phyloP scores from a whole-genome alignment of 169 alveolate genomes.

The Theileria annulata region DNA sequence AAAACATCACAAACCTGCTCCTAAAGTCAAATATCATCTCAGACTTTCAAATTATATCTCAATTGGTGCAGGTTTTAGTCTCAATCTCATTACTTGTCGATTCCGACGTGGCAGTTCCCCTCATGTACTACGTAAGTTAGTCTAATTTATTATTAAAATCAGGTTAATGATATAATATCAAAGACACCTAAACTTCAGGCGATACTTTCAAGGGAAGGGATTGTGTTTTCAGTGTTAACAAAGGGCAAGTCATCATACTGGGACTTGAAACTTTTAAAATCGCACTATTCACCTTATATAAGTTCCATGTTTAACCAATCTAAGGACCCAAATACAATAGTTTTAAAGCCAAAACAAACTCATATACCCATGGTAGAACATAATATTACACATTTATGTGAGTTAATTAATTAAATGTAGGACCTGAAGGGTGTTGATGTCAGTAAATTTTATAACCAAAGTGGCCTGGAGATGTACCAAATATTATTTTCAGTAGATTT shows the following conservation, averaged over 20 bases:
- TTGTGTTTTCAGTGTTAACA: slow-evolving; percentile 54
- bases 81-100: slow-evolving; percentile 30
- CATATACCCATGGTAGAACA: neutral
- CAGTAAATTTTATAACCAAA: neutral
- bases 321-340: neutral
- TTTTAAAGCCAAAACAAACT: neutral
- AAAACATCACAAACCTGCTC: slow-evolving; percentile 16
- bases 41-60: slow-evolving; percentile 35
- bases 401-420: slow-evolving; percentile 2
- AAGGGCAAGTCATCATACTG: slow-evolving; percentile 51
- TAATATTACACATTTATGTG: neutral
- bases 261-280: slow-evolving; percentile 45
- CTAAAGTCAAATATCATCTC: slow-evolving; percentile 16
- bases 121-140: slow-evolving; percentile 23
- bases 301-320: slow-evolving; percentile 3
- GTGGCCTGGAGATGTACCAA: slow-evolving; percentile 20
- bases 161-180: slow-evolving; percentile 38
- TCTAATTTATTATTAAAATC: neutral
- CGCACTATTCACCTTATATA: slow-evolving; percentile 29
- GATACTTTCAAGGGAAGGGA: slow-evolving; percentile 50
- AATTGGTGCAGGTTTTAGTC: slow-evolving; percentile 37
- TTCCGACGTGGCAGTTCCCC: slow-evolving; percentile 36
- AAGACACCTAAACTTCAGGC: slow-evolving; percentile 45
- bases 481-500: slow-evolving; percentile 10
- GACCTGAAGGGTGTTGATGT: slow-evolving; percentile 1